These are phyloP conservation scores for Trypanosoma theileri DNA, from an alignment of 208 protist genomes.

Conservation along the genomic window DNA sequence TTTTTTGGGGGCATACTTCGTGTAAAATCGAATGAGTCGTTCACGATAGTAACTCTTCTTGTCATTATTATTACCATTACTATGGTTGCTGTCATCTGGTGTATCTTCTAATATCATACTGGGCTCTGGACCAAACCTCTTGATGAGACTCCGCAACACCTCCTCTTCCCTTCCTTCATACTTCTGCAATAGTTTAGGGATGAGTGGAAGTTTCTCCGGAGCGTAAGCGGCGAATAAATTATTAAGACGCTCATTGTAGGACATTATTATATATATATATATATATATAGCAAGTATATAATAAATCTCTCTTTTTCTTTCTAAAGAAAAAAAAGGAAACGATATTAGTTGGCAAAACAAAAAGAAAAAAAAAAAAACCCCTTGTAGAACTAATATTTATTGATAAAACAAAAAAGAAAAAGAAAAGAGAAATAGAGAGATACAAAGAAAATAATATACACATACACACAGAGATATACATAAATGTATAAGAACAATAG, in stretches of 20 bases:
- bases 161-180: slow-evolving; percentile 59
- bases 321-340: not conserved
- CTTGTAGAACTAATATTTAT: too few species aligned
- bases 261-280: not conserved
- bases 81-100: not conserved
- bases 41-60: slow-evolving; percentile 54
- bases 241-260: slow-evolving; percentile 46
- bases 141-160: slow-evolving; percentile 50
- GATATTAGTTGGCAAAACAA: too few species aligned
- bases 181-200: slow-evolving; percentile 47
- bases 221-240: slow-evolving; percentile 53
- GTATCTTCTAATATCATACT: not conserved
- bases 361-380: not conserved
- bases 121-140: slow-evolving; percentile 63
- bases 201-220: slow-evolving; percentile 33
- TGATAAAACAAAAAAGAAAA: not conserved
- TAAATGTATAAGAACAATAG: too few species aligned
- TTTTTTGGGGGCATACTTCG: slow-evolving; percentile 55
- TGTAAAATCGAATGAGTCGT: slow-evolving; percentile 45
- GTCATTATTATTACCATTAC: too few species aligned
- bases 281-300: too few species aligned
- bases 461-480: not conserved
- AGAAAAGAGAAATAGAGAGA: not conserved
- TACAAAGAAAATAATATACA: not conserved
- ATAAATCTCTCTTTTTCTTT: not conserved